A percentile compares a stretch with the other conserved stretches of the same genome.
These are phyloP conservation scores for Salix purpurea DNA, from an alignment of 345 rosid genomes.

Conservation along the genomic window DNA sequence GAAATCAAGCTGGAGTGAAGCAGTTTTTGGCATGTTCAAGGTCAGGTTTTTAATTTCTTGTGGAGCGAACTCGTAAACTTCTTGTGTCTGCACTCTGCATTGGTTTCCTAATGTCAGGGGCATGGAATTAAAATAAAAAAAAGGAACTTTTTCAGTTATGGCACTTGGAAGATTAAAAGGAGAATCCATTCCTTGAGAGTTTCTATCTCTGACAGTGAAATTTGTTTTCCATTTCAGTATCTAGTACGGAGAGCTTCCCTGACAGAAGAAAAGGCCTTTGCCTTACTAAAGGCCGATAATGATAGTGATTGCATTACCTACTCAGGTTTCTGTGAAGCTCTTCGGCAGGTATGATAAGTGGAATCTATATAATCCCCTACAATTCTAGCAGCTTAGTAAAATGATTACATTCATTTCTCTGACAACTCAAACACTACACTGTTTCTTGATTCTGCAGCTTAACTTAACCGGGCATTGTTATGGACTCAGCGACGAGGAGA, in stretches of 20 bases:
- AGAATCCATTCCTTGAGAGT: background rate
- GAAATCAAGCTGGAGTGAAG: slow-evolving; percentile 87
- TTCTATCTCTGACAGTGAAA: slow-evolving; percentile 19
- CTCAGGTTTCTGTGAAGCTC: slow-evolving; percentile 72
- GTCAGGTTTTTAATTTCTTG: slow-evolving; percentile 32
- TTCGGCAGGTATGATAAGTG: slow-evolving; percentile 52
- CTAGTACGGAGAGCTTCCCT: slow-evolving; percentile 57
- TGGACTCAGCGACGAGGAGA: slow-evolving; percentile 76
- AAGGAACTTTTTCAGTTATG: background rate
- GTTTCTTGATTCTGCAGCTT: slow-evolving; percentile 44
- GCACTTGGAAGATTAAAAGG: background rate
- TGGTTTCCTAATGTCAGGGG: background rate
- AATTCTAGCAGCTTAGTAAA: background rate
- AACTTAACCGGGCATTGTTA: slow-evolving; percentile 62
- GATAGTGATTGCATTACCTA: slow-evolving; percentile 57
- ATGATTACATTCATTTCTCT: background rate
- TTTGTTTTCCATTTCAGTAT: slow-evolving; percentile 42
- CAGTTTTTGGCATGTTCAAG: slow-evolving; percentile 97
- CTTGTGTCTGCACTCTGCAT: background rate
- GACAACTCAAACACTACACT: background rate
- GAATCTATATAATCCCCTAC: background rate
- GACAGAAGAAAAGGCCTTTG: slow-evolving; percentile 73
- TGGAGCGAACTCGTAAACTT: background rate
- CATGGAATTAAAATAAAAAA: background rate
- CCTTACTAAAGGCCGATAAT: slow-evolving; percentile 58